These are phyloP conservation scores for Pterocarpus santalinus DNA, from an alignment of 306 rosid genomes.

Conservation along the genomic window DNA sequence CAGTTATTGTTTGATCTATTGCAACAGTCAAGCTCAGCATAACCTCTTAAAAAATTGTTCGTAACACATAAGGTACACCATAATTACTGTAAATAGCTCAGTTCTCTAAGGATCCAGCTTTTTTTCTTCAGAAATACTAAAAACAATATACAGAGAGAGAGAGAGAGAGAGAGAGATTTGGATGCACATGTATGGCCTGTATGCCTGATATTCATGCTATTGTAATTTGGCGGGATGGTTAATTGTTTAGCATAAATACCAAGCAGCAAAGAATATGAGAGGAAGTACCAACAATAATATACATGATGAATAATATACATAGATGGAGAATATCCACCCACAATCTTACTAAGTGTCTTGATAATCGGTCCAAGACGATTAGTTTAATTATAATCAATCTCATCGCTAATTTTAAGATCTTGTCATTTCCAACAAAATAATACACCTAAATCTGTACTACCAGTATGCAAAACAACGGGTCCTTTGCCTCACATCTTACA, in stretches of 20 bases:
- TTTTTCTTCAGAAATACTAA: slow-evolving; percentile 38
- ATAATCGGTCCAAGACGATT: slow-evolving; percentile 31
- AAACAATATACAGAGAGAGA: not conserved
- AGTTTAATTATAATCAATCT: slow-evolving; percentile 43
- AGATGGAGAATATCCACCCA: not conserved
- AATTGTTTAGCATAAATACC: not conserved
- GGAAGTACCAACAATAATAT: not conserved
- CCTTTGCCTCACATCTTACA: slow-evolving; percentile 59
- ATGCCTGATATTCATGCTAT: not conserved
- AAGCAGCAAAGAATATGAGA: slow-evolving; percentile 33
- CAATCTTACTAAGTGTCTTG: not conserved
- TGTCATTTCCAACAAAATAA: slow-evolving; percentile 52
- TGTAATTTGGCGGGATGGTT: slow-evolving; percentile 10
- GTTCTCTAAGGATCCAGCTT: slow-evolving; percentile 46
- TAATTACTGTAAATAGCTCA: slow-evolving; percentile 20
- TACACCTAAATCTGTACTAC: slow-evolving; percentile 28
- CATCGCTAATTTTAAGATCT: slow-evolving; percentile 17
- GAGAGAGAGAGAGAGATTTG: not conserved
- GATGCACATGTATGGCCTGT: slow-evolving; percentile 22
- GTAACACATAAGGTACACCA: slow-evolving; percentile 28
- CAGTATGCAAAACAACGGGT: slow-evolving; percentile 50
- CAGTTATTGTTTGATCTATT: slow-evolving; percentile 9
- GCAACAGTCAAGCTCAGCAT: slow-evolving; percentile 33
- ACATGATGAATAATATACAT: not conserved
- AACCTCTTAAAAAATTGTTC: not conserved